Evolutionary conservation across 768 basidiomycete species (phyloP).

Genomic region (Antrodiella citrinella): DNA sequence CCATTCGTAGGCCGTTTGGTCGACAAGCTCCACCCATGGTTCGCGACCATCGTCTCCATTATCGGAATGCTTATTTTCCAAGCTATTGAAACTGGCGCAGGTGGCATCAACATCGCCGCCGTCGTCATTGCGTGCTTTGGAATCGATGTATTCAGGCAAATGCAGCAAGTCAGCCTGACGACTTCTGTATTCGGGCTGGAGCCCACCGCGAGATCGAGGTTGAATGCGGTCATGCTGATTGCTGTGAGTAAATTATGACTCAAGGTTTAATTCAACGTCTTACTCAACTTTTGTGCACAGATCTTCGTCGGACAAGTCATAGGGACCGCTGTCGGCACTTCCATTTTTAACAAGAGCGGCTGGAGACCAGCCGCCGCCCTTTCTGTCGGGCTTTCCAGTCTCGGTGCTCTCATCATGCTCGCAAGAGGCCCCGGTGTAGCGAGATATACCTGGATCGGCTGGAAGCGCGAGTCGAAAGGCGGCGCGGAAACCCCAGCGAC

Average conservation of each 20-base stretch:
- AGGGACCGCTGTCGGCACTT: conserved; percentile 64
- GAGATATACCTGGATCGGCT: conserved; percentile 53
- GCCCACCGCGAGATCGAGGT: conserved; percentile 30
- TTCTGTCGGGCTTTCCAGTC: conserved; percentile 45
- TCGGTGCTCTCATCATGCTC: conserved; percentile 46
- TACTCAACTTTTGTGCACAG: conserved; percentile 11
- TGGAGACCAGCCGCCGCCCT: conserved; percentile 59
- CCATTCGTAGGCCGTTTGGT: conserved; percentile 60
- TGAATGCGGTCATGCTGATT: conserved; percentile 68
- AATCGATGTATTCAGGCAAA: conserved; percentile 61
- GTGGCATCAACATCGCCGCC: conserved; percentile 57
- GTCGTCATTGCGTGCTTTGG: conserved; percentile 61
- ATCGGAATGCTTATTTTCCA: conserved; percentile 41
- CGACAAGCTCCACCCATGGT: conserved; percentile 68
- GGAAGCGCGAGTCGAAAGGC: conserved; percentile 20
- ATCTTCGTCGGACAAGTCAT: conserved; percentile 72
- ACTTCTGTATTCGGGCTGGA: conserved; percentile 35
- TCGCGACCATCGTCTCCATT: conserved; percentile 51
- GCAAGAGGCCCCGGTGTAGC: conserved; percentile 55
- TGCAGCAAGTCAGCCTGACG: conserved; percentile 54
- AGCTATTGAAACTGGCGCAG: conserved; percentile 56
- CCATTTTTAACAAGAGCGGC: conserved; percentile 59
- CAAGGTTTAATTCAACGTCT: neutral
- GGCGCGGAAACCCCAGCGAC: no score
- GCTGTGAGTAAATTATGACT: conserved; percentile 32